Evolutionary conservation across 768 basidiomycete species (phyloP).

Genomic region (Trametes maxima): DNA sequence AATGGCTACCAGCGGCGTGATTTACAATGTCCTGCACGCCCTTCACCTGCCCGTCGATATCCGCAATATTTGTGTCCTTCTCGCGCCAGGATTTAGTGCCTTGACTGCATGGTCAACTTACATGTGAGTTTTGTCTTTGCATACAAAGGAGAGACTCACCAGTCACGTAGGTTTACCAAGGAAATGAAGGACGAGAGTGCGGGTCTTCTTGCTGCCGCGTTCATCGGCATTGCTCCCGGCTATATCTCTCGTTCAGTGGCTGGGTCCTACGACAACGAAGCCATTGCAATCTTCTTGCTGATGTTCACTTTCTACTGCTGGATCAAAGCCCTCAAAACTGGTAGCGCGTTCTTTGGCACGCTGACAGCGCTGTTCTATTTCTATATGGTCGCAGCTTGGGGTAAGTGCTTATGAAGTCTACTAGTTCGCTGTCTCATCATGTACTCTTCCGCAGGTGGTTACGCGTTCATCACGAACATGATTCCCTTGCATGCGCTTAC

Average conservation of each 20-base stretch:
- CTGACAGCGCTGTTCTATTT: constrained; percentile 96
- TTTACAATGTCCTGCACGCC: constrained; percentile 87
- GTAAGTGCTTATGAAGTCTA: constrained; percentile 38
- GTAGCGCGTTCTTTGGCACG: constrained; percentile 90
- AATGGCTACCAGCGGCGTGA: constrained; percentile 98
- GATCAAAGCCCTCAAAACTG: constrained; percentile 95
- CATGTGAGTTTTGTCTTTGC: constrained; percentile 57
- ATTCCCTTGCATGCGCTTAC: constrained; percentile 96
- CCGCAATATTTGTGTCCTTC: constrained; percentile 92
- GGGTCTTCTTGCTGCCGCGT: constrained; percentile 94
- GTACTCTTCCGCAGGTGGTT: constrained; percentile 65
- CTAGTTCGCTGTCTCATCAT: background rate
- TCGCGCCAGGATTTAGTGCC: constrained; percentile 96
- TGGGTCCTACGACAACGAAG: constrained; percentile 99
- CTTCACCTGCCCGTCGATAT: constrained; percentile 97
- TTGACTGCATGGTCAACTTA: constrained; percentile 97
- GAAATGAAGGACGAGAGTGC: constrained; percentile 96
- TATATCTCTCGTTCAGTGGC: constrained; percentile 99
- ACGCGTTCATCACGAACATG: constrained; percentile 99
- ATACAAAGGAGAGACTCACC: background rate
- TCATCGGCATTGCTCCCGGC: constrained; percentile 97
- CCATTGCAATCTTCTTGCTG: constrained; percentile 98
- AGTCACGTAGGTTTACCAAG: constrained; percentile 76
- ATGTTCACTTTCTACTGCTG: constrained; percentile 99
- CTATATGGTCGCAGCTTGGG: constrained; percentile 99